These are phyloP conservation scores for Hygrophorus pudorinus DNA, from an alignment of 768 basidiomycete species.

Conservation along the genomic window DNA sequence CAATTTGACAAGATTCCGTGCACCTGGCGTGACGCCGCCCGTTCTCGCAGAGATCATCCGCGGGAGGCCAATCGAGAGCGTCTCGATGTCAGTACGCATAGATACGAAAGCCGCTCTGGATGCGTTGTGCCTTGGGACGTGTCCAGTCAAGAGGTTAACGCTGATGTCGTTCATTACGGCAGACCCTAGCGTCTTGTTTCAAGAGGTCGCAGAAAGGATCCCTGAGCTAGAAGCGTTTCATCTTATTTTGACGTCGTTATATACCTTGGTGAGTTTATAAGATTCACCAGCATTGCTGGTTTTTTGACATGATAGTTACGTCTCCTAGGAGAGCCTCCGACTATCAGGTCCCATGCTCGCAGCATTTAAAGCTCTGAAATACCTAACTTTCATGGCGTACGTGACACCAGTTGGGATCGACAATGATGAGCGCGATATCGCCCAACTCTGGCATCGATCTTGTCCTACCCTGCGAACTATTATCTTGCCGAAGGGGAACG, in stretches of 20 bases:
- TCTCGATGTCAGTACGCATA: neutral
- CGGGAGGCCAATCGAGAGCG: neutral
- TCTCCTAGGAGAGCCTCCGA: conserved; percentile 29
- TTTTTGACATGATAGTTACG: neutral
- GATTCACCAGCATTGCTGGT: no score
- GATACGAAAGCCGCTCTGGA: neutral
- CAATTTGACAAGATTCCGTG: conserved; percentile 37
- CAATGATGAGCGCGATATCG: conserved; percentile 40
- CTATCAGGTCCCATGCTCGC: conserved; percentile 29
- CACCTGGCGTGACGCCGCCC: conserved; percentile 38
- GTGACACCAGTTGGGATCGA: conserved; percentile 11
- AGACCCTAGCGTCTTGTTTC: conserved; percentile 33
- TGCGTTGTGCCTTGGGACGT: neutral
- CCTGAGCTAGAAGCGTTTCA: conserved; percentile 49
- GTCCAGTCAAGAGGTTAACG: conserved; percentile 2
- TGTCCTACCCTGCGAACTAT: conserved; percentile 57
- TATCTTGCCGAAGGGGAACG: conserved; percentile 50
- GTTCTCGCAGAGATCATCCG: conserved; percentile 2
- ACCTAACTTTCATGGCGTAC: conserved; percentile 54
- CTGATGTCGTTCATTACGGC: conserved; percentile 24
- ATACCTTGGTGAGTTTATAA: conserved; percentile 30
- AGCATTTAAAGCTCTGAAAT: conserved; percentile 35
- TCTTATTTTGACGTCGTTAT: conserved; percentile 40
- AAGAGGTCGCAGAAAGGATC: conserved; percentile 36
- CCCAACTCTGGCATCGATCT: conserved; percentile 41